These are phyloP conservation scores for Candida yuanshanica DNA, from an alignment of 805 yeast species.

Conservation along the genomic window DNA sequence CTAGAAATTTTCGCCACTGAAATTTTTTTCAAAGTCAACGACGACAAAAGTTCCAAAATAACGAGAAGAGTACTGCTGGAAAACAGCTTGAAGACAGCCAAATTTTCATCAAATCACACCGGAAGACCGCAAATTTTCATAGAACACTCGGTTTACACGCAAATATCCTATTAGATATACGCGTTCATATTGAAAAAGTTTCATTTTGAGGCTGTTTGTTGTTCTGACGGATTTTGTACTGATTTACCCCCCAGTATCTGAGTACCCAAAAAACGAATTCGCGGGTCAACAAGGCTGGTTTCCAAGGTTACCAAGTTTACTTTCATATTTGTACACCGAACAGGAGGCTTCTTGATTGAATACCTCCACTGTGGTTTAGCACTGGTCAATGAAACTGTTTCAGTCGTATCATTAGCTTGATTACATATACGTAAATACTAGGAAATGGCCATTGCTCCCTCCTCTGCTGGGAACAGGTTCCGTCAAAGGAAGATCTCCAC, in stretches of 20 bases:
- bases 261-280: neutral
- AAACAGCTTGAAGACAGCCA: neutral
- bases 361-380: neutral
- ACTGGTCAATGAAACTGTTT: neutral
- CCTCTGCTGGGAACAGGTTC: conserved; percentile 43
- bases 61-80: too few relatives aligned
- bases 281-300: neutral
- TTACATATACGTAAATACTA: neutral
- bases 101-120: neutral
- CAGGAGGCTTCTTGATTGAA: neutral
- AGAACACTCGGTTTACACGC: neutral
- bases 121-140: neutral
- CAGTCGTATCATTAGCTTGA: neutral
- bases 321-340: too few relatives aligned
- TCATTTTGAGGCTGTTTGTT: neutral
- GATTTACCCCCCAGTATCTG: neutral
- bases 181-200: neutral
- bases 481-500: conserved; percentile 94
- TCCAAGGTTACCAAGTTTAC: neutral
- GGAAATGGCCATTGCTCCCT: conserved; percentile 14
- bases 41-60: too few relatives aligned
- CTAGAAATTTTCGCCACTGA: neutral
- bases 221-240: neutral
- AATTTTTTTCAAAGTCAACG: neutral
- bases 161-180: neutral